A percentile compares a stretch with the other conserved stretches of the same genome.
These are phyloP conservation scores for Sporothrix curviconia DNA, from an alignment of 2,329 filamentous ascomycete species.

Conservation along the genomic window DNA sequence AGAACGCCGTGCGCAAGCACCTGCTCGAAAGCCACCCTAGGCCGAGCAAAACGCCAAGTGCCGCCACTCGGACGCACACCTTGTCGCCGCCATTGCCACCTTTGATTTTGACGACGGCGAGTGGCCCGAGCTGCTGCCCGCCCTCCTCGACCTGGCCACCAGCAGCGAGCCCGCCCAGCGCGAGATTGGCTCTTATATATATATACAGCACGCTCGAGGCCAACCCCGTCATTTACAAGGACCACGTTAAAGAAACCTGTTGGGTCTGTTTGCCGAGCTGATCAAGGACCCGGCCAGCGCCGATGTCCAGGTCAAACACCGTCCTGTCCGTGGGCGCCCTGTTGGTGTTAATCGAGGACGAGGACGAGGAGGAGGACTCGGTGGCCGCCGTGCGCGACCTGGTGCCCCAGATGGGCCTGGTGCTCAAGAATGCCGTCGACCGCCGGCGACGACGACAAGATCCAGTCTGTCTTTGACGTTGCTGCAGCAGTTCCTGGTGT, in stretches of 20 bases:
- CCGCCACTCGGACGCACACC: conserved; percentile 79
- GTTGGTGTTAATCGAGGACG: conserved; percentile 80
- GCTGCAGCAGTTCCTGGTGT: conserved; percentile 90
- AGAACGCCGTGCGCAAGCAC: conserved; percentile 71
- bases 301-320: conserved; percentile 90
- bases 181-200: conserved; percentile 86
- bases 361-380: conserved; percentile 72
- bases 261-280: conserved; percentile 76
- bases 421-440: conserved; percentile 78
- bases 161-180: conserved; percentile 70
- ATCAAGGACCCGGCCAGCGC: conserved; percentile 86
- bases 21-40: conserved; percentile 77
- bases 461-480: conserved; percentile 90
- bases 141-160: conserved; percentile 72
- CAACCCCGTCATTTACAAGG: conserved; percentile 75
- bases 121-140: conserved; percentile 73
- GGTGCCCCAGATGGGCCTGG: conserved; percentile 80
- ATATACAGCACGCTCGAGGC: conserved; percentile 87
- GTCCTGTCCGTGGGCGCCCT: conserved; percentile 84
- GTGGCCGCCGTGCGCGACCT: conserved; percentile 71
- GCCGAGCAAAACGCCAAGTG: conserved; percentile 70
- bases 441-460: conserved; percentile 76
- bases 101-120: conserved; percentile 81
- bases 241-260: conserved; percentile 73
- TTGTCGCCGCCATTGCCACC: conserved; percentile 80